Base-by-base conservation (phyloP, 495 filamentous ascomycete genomes). In the Aspergillus kassunensis region DNA sequence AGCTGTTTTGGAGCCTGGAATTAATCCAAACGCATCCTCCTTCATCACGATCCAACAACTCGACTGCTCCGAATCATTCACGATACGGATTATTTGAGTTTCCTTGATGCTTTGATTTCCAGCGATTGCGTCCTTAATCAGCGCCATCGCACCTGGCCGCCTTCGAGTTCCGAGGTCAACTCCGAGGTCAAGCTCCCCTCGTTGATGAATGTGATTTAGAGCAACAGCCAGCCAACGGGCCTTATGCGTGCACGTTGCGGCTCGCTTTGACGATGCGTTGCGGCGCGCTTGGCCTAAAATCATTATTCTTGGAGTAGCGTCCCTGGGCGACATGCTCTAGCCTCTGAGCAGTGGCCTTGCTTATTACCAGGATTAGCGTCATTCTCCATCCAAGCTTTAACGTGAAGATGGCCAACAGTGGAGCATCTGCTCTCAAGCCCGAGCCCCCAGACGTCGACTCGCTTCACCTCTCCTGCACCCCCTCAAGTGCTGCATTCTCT, bases 371-470 rank as follows among this genome's bases (percentile, higher is more conserved):
- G 11, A 21, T 53, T 53, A 53, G 51, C 51, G 51, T 53, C 24
- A 16, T 46, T 40, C 42, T 23, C 47, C 33, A 25, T 44, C 43
- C 42, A 36, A 53, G 51, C 42, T 53, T 45, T 23, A 40, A 34
- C 25, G 45, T 39, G 33, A 36, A 23, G 41, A 62, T 62, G 60
- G 54, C 60, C 44, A 35, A 57, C 51, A 41, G 47, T 52, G 56
- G 54, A 49, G 51, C 36, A 29, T 29, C 25, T 45, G 42, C 39
- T 37, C 24, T 23, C 42, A 50, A 39, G 19, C 50, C 54, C 15
- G 44, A 46, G 23, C 52, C 49, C 24, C 47, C 52, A 16, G 29
- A 30, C 31, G 27, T 55, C 30, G 46, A 29, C 35, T 25, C 39
- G 44, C 51, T 46, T 24, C 51, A 55, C 37, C 8, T 31, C 19